Conservation (phyloP, 129 eudicot genomes). For the Centaurea solstitialis region DNA sequence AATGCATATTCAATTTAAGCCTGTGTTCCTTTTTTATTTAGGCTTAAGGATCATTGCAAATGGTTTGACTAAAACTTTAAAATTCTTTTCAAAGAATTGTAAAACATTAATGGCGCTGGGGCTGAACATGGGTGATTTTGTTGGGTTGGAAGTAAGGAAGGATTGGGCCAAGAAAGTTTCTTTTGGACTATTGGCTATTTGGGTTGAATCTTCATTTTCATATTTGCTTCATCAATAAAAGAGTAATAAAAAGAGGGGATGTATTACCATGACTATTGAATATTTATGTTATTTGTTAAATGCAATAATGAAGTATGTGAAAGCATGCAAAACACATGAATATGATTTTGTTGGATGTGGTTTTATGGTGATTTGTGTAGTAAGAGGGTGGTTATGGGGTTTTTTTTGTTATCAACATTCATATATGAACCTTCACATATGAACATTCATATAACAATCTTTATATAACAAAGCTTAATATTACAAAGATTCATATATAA, state of each 20-base stretch:
- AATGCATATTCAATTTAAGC: too few species aligned
- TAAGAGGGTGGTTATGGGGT: neutral
- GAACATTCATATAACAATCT: too few species aligned
- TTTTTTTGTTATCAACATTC: too few species aligned
- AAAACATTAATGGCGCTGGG: neutral
- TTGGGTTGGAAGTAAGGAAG: neutral
- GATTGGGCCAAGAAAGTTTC: neutral
- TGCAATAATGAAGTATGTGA: too few species aligned
- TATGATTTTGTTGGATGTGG: neutral
- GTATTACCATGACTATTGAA: neutral
- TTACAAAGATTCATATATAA: too few species aligned
- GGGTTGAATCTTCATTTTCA: neutral
- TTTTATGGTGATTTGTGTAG: too few species aligned
- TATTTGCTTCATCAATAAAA: neutral
- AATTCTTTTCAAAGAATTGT: too few species aligned
- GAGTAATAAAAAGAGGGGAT: neutral
- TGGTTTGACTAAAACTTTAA: too few species aligned
- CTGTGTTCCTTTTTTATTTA: neutral
- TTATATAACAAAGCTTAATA: too few species aligned
- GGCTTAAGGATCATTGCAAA: neutral
- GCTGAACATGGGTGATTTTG: neutral
- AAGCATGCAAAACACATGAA: neutral
- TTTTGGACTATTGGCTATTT: neutral
- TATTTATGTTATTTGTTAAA: neutral
- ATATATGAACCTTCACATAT: too few species aligned